A percentile compares a stretch with the other conserved stretches of the same genome.
phyloP scores from a whole-genome alignment of 2,329 filamentous ascomycete species.

The Epichloe amarillans region DNA sequence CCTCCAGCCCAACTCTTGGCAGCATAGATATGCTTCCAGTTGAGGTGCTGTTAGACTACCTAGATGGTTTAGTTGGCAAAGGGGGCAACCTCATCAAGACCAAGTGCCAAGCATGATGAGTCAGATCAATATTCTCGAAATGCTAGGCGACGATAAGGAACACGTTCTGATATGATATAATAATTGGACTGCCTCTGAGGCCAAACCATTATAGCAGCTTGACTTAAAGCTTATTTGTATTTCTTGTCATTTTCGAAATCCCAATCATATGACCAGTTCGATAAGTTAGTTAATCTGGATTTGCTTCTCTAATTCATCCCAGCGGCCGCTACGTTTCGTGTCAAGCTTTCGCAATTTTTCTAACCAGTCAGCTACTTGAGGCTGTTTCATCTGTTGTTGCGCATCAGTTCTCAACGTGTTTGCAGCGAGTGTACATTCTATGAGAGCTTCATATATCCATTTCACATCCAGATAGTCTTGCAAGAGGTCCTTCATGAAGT shows the following conservation, averaged over 20 bases:
- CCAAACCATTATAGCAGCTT: background rate
- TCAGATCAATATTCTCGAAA: conserved; percentile 5
- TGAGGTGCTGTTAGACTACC: conserved; percentile 50
- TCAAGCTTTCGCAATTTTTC: conserved; percentile 55
- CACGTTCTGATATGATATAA: background rate
- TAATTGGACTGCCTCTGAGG: background rate
- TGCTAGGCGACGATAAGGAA: background rate
- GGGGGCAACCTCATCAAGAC: conserved; percentile 31
- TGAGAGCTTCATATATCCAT: conserved; percentile 78
- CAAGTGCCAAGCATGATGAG: conserved; percentile 11
- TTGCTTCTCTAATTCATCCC: conserved; percentile 52
- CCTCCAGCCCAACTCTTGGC: conserved; percentile 56
- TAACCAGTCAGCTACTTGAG: conserved; percentile 41
- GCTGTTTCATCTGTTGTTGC: conserved; percentile 27
- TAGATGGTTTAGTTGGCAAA: conserved; percentile 56
- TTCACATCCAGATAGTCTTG: conserved; percentile 50
- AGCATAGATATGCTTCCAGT: conserved; percentile 57
- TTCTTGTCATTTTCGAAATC: background rate
- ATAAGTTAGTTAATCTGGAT: conserved; percentile 6
- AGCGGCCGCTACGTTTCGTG: conserved; percentile 59
- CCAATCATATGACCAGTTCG: background rate
- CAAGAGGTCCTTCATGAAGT: conserved; percentile 54
- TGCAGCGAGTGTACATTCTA: conserved; percentile 50
- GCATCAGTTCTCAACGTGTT: conserved; percentile 25
- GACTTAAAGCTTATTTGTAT: background rate